Conservation (phyloP, 1,284 basidiomycete species). For the Puccinia novopanici region DNA sequence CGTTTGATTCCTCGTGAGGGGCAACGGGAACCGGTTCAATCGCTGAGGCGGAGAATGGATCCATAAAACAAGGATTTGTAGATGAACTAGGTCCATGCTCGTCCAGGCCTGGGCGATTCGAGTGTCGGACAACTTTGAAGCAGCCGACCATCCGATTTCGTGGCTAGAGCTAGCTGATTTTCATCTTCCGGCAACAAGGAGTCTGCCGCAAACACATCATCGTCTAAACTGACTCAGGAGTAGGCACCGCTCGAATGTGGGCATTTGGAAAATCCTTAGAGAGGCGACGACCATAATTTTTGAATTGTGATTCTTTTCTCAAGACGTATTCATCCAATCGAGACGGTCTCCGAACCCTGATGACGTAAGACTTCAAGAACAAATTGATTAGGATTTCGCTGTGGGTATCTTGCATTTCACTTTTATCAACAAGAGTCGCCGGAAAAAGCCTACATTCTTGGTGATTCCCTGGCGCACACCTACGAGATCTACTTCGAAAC, state of each 20-base stretch:
- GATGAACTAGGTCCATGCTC: background rate
- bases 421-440: background rate
- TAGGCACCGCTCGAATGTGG: slow-evolving; percentile 52
- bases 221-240: slow-evolving; percentile 34
- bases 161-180: background rate
- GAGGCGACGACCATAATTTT: slow-evolving; percentile 52
- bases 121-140: background rate
- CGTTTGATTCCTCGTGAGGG: slow-evolving; percentile 1
- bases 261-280: slow-evolving; percentile 53
- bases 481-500: slow-evolving; percentile 55
- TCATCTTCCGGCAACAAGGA: slow-evolving; percentile 35
- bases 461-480: slow-evolving; percentile 52
- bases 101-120: slow-evolving; percentile 5
- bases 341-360: slow-evolving; percentile 54
- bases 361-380: slow-evolving; percentile 53
- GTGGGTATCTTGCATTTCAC: background rate
- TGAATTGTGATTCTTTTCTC: slow-evolving; percentile 53
- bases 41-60: slow-evolving; percentile 23
- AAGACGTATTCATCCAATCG: slow-evolving; percentile 55
- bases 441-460: slow-evolving; percentile 50
- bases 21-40: background rate
- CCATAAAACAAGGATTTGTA: background rate
- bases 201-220: slow-evolving; percentile 47
- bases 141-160: background rate
- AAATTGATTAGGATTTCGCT: background rate